A percentile compares a stretch with the other conserved stretches of the same genome.
phyloP scores from a whole-genome alignment of 306 rosid species.

The Cucumis cinereus region DNA sequence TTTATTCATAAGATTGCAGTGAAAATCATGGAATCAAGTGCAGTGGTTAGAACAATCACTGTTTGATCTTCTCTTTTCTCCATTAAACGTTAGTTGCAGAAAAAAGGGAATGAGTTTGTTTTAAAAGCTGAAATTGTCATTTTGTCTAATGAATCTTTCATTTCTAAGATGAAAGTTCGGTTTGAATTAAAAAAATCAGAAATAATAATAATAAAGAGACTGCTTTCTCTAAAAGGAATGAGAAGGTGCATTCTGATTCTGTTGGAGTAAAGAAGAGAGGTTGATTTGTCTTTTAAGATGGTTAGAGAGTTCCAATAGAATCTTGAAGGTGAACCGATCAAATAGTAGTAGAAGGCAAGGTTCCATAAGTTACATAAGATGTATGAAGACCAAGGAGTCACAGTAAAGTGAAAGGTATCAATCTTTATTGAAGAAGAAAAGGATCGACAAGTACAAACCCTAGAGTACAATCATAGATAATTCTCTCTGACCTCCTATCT shows the following conservation, averaged over 20 bases:
- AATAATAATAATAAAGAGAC: background rate
- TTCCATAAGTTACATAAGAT: background rate
- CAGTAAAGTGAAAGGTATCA: background rate
- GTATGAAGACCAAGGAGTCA: background rate
- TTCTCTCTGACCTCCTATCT: too few species aligned
- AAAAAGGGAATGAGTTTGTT: background rate
- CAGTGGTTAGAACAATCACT: background rate
- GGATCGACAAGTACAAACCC: too few species aligned
- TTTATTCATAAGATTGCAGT: background rate
- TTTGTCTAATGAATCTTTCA: background rate
- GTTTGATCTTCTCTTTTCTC: background rate
- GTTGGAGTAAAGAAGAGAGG: background rate
- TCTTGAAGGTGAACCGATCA: background rate
- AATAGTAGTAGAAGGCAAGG: background rate
- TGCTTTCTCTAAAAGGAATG: background rate
- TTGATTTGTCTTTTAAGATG: background rate
- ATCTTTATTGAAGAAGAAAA: too few species aligned
- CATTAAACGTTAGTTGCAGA: background rate
- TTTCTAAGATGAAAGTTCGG: background rate
- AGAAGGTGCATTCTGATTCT: background rate
- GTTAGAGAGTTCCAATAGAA: background rate
- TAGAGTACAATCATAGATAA: too few species aligned
- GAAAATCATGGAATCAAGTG: background rate
- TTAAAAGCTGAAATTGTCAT: background rate
- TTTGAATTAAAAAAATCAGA: background rate